Conservation (phyloP, 2,329 filamentous ascomycete genomes). For the Arthrobotrys sphaeroides region DNA sequence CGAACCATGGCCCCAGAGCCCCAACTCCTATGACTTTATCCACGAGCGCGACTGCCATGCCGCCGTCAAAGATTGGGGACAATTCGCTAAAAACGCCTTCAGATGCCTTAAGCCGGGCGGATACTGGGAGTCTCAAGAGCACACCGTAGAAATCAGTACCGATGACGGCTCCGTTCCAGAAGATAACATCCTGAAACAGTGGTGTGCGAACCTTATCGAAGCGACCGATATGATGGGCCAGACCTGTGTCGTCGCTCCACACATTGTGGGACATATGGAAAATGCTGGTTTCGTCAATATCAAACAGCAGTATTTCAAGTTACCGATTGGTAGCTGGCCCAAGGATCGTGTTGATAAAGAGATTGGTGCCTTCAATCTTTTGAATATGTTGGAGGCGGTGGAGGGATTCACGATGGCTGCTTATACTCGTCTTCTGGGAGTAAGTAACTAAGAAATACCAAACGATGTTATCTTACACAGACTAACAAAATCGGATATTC, state of each 20-base stretch:
- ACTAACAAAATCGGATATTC: not conserved
- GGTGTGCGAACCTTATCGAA: constrained; percentile 16
- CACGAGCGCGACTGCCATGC: constrained; percentile 66
- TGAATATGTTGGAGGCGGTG: constrained; percentile 56
- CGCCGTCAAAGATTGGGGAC: constrained; percentile 68
- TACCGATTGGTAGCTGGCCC: constrained; percentile 60
- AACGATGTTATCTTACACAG: not conserved
- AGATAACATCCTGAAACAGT: constrained; percentile 40
- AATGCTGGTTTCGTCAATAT: constrained; percentile 59
- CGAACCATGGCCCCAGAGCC: constrained; percentile 53
- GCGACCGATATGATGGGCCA: constrained; percentile 34
- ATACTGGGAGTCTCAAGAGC: constrained; percentile 60
- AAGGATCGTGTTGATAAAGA: constrained; percentile 65
- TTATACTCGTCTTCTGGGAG: constrained; percentile 25
- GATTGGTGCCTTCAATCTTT: constrained; percentile 62
- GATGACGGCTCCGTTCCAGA: constrained; percentile 53
- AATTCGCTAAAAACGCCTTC: constrained; percentile 66
- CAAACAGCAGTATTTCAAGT: constrained; percentile 56
- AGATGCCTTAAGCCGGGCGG: constrained; percentile 65
- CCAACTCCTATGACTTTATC: constrained; percentile 56
- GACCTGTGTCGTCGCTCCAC: constrained; percentile 54
- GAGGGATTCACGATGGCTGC: constrained; percentile 15
- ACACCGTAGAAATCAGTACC: constrained; percentile 54
- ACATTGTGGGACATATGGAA: constrained; percentile 57
- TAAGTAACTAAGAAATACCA: not conserved